Evolutionary conservation across 2,329 filamentous ascomycete genomes (phyloP).

Genomic region (Exophiala aquamarina): DNA sequence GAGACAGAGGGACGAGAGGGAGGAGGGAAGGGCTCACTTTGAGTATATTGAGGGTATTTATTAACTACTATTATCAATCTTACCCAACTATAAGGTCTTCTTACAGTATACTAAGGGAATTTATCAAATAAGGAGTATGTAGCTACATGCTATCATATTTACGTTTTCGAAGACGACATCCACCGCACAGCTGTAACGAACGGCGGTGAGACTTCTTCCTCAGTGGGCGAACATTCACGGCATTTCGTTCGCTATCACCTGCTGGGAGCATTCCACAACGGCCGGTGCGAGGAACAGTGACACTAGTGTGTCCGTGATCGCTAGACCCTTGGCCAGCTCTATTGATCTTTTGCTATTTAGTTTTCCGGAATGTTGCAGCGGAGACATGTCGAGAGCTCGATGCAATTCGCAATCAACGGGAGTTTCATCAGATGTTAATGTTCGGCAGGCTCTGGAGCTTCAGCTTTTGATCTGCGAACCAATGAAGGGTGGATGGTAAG

Average conservation of each 20-base stretch:
- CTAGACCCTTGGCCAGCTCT: background rate
- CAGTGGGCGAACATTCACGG: background rate
- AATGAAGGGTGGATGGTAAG: conserved; percentile 28
- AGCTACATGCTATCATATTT: too few species aligned
- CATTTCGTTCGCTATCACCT: background rate
- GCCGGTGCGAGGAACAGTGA: background rate
- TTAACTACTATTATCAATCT: too few species aligned
- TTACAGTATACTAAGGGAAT: too few species aligned
- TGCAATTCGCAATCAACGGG: background rate
- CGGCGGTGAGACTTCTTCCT: background rate
- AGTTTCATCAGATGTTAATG: background rate
- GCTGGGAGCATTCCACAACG: background rate
- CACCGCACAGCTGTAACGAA: too few species aligned
- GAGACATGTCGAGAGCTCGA: background rate
- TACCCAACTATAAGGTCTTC: too few species aligned
- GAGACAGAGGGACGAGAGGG: too few species aligned
- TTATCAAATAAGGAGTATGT: too few species aligned
- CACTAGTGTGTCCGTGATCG: background rate
- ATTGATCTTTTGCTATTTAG: background rate
- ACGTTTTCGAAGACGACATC: too few species aligned
- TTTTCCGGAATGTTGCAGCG: background rate
- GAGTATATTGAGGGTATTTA: too few species aligned
- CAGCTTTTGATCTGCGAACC: background rate
- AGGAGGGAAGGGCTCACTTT: too few species aligned
- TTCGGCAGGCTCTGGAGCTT: background rate